These are phyloP conservation scores for Sungouiozyma intestinalis DNA, from an alignment of 805 yeast species.

Conservation along the genomic window DNA sequence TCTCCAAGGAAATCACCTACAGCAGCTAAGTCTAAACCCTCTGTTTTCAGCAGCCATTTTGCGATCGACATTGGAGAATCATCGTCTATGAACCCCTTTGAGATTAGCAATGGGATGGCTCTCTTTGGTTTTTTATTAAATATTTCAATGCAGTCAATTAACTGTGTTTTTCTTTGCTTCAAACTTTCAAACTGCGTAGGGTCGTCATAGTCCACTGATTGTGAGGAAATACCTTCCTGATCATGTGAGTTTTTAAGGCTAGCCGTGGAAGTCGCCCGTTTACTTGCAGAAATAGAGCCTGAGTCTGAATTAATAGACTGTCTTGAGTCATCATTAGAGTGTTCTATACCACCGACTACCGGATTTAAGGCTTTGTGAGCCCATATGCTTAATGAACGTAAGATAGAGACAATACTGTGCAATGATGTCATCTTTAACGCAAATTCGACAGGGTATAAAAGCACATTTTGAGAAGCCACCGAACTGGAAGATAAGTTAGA, in stretches of 20 bases:
- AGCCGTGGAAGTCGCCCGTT: background rate
- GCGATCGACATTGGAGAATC: conserved; percentile 65
- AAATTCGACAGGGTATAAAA: conserved; percentile 61
- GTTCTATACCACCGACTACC: conserved; percentile 5
- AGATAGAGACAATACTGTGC: conserved; percentile 67
- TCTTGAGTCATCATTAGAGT: conserved; percentile 1
- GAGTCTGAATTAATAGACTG: conserved; percentile 14
- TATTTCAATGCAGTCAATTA: conserved; percentile 64
- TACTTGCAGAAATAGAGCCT: background rate
- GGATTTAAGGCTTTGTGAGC: conserved; percentile 53
- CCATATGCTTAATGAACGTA: conserved; percentile 78
- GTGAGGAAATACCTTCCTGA: conserved; percentile 1
- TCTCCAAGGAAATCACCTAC: conserved; percentile 92
- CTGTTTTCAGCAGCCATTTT: conserved; percentile 56
- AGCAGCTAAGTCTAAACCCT: conserved; percentile 69
- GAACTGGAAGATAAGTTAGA: conserved; percentile 39
- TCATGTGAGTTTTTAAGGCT: background rate
- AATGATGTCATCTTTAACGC: conserved; percentile 76
- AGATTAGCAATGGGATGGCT: conserved; percentile 57
- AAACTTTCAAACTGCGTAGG: conserved; percentile 77
- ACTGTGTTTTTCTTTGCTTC: conserved; percentile 72
- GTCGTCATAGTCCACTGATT: conserved; percentile 42
- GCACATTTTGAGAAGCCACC: conserved; percentile 9
- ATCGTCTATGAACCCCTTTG: conserved; percentile 50
- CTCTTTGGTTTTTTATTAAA: conserved; percentile 80